Conservation (phyloP, 768 basidiomycete species). For the Tubosaeta sp. region DNA sequence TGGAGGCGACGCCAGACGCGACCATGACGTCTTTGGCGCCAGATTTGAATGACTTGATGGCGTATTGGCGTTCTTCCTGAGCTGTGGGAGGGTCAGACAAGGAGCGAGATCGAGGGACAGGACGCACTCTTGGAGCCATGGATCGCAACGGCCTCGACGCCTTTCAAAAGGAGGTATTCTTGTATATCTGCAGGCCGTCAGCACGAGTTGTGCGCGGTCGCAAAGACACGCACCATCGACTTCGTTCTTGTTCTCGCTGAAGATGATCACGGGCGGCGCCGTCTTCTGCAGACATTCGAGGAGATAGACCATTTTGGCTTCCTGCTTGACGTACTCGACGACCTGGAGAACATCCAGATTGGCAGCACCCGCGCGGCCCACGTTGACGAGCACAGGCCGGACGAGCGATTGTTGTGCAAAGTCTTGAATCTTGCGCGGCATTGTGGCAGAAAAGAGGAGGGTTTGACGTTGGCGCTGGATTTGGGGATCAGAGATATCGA, state of each 20-base stretch:
- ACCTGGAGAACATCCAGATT: constrained; percentile 95
- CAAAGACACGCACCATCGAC: constrained; percentile 74
- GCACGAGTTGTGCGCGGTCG: background rate
- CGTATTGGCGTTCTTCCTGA: constrained; percentile 98
- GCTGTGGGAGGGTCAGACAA: constrained; percentile 41
- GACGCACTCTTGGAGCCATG: constrained; percentile 91
- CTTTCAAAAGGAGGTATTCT: constrained; percentile 93
- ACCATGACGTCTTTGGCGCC: constrained; percentile 99
- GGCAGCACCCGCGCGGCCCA: constrained; percentile 96
- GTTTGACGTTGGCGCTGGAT: constrained; percentile 91
- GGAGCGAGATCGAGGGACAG: background rate
- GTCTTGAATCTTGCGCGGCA: constrained; percentile 98
- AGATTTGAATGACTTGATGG: constrained; percentile 96
- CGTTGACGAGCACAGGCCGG: constrained; percentile 91
- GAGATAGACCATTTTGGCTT: constrained; percentile 99
- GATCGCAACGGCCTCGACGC: constrained; percentile 97
- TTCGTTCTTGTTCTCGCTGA: constrained; percentile 99
- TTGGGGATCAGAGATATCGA: background rate
- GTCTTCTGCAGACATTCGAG: constrained; percentile 98
- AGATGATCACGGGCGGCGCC: constrained; percentile 94
- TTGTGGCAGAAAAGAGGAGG: constrained; percentile 94
- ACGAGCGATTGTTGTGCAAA: constrained; percentile 97
- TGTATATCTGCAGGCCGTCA: constrained; percentile 77
- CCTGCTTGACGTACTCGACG: constrained; percentile 98
- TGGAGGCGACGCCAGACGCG: constrained; percentile 94